phyloP scores from a whole-genome alignment of 2,329 filamentous ascomycete species.

The Pestalotiopsis sp. region DNA sequence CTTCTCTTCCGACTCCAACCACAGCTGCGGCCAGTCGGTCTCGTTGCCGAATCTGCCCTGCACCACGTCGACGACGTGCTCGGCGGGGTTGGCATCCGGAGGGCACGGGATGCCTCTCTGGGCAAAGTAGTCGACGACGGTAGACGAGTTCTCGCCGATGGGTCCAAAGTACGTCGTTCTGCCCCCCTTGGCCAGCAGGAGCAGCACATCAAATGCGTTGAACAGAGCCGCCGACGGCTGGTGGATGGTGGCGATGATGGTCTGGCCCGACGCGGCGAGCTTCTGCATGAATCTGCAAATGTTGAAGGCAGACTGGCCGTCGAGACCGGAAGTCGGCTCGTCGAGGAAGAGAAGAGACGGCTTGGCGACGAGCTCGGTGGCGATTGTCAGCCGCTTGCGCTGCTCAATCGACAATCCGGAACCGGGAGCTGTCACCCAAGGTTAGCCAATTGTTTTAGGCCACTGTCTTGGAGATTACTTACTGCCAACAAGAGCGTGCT shows the following conservation, averaged over 20 bases:
- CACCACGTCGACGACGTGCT: slow-evolving; percentile 47
- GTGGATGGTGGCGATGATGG: slow-evolving; percentile 63
- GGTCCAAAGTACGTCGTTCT: slow-evolving; percentile 57
- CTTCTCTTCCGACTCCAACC: slow-evolving; percentile 16
- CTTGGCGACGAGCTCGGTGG: slow-evolving; percentile 70
- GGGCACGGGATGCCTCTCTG: slow-evolving; percentile 49
- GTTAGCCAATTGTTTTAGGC: background rate
- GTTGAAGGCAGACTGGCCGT: slow-evolving; percentile 60
- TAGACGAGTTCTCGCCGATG: slow-evolving; percentile 50
- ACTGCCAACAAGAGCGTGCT: slow-evolving; percentile 65
- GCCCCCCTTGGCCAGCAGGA: slow-evolving; percentile 56
- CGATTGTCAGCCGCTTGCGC: slow-evolving; percentile 69
- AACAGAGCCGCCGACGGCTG: slow-evolving; percentile 60
- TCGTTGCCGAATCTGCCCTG: slow-evolving; percentile 49
- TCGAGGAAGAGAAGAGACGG: slow-evolving; percentile 69
- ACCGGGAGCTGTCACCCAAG: slow-evolving; percentile 34
- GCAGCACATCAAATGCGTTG: slow-evolving; percentile 57
- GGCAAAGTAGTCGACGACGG: slow-evolving; percentile 55
- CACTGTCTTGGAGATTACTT: background rate
- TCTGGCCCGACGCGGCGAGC: slow-evolving; percentile 61
- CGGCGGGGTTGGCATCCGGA: slow-evolving; percentile 40
- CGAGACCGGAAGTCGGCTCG: slow-evolving; percentile 61
- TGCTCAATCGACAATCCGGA: slow-evolving; percentile 52
- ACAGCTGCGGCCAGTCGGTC: slow-evolving; percentile 18
- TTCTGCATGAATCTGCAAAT: slow-evolving; percentile 65